Evolutionary conservation across 768 basidiomycete species (phyloP).

Genomic region (Calvatia gigantea): DNA sequence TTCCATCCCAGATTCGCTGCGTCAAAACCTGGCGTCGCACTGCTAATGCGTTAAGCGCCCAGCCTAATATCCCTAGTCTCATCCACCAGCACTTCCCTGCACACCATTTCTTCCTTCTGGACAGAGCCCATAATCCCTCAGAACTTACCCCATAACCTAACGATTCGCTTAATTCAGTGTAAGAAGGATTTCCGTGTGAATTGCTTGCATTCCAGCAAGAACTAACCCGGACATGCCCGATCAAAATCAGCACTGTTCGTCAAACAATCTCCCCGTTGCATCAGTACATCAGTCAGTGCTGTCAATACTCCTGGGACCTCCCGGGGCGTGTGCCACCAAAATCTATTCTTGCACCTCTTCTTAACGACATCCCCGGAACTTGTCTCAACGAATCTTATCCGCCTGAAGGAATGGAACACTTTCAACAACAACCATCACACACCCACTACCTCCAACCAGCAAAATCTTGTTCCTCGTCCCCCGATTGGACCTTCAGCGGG

Average conservation of each 20-base stretch:
- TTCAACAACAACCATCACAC: no score
- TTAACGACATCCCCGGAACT: not conserved
- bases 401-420: not conserved
- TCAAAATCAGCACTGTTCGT: not conserved
- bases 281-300: no score
- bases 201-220: not conserved
- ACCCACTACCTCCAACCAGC: no score
- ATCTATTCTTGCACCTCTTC: not conserved
- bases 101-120: not conserved
- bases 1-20: not conserved
- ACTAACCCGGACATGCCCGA: not conserved
- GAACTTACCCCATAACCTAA: not conserved
- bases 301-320: no score
- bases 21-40: not conserved
- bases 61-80: no score
- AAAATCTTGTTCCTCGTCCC: no score
- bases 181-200: conserved; percentile 1
- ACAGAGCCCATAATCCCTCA: not conserved
- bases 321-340: not conserved
- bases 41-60: not conserved
- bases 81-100: no score
- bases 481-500: no score
- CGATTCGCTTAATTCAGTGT: not conserved
- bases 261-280: no score
- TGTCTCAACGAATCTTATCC: not conserved